Evolutionary conservation across 257 asterid genomes (phyloP).

Genomic region (Apocynum venetum): DNA sequence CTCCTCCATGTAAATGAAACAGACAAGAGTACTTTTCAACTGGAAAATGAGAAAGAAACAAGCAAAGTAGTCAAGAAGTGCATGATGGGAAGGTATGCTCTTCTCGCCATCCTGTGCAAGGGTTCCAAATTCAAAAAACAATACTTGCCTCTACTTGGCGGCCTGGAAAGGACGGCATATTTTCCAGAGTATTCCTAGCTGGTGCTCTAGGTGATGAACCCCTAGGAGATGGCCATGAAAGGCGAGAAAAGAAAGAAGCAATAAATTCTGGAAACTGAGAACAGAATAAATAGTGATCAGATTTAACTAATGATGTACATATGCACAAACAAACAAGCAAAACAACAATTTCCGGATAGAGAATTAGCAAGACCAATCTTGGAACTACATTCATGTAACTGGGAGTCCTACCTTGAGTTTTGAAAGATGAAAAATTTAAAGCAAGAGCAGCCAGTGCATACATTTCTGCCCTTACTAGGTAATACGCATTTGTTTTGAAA

Average conservation of each 20-base stretch:
- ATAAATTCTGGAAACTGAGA: conserved; percentile 79
- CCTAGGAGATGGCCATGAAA: conserved; percentile 67
- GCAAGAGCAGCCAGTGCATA: not conserved
- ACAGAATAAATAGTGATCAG: not conserved
- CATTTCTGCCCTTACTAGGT: not conserved
- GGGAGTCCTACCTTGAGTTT: not conserved
- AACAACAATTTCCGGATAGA: conserved; percentile 1
- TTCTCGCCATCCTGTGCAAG: not conserved
- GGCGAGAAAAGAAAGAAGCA: conserved; percentile 71
- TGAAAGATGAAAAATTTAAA: not conserved
- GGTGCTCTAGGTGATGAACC: conserved; percentile 54
- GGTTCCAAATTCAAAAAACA: not conserved
- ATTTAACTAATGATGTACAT: not conserved
- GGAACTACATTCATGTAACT: not conserved
- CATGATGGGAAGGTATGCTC: not conserved
- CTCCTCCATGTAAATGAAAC: not conserved
- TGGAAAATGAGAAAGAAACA: not conserved
- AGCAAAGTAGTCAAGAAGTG: not conserved
- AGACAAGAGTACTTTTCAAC: not conserved
- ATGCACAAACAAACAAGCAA: conserved; percentile 20
- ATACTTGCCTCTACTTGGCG: conserved; percentile 58
- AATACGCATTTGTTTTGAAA: not conserved
- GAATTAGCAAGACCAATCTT: not conserved
- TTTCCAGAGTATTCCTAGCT: conserved; percentile 59
- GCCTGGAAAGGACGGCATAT: conserved; percentile 44